phyloP scores from a whole-genome alignment of 345 rosid species.

The Streptanthus diversifolius region DNA sequence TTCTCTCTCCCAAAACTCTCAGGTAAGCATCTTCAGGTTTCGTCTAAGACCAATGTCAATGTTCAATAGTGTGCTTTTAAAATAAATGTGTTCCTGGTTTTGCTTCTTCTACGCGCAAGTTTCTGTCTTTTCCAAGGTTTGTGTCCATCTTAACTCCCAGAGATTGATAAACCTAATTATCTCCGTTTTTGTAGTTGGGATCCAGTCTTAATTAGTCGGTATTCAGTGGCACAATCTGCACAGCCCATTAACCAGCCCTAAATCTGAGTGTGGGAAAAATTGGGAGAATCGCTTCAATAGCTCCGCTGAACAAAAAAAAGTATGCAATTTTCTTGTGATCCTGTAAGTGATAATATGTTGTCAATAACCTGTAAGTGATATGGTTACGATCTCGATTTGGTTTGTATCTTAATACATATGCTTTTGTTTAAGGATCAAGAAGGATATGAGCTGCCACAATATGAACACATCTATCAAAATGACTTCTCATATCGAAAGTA shows the following conservation, averaged over 20 bases:
- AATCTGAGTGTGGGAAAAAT: background rate
- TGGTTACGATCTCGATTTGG: background rate
- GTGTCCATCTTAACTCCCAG: background rate
- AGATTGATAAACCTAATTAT: constrained; percentile 7
- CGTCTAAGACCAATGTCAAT: background rate
- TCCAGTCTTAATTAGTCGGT: background rate
- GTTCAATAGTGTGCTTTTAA: too few species aligned
- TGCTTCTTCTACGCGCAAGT: too few species aligned
- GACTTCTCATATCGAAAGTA: constrained; percentile 73
- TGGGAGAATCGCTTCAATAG: background rate
- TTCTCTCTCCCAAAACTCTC: background rate
- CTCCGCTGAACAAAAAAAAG: background rate
- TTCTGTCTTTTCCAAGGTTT: background rate
- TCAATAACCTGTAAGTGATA: background rate
- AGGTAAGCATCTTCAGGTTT: constrained; percentile 1
- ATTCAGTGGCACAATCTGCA: background rate
- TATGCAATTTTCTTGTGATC: constrained; percentile 38
- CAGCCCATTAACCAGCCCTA: background rate
- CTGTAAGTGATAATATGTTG: constrained; percentile 23
- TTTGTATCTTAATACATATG: background rate
- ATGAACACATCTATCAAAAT: constrained; percentile 63
- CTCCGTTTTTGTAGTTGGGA: background rate
- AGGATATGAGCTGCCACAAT: constrained; percentile 46
- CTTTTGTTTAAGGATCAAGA: constrained; percentile 46
- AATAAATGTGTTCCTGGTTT: too few species aligned